Percentiles rank a stretch among this genome's conserved stretches.
These are phyloP conservation scores for Rhizophora apiculata DNA, from an alignment of 345 rosid genomes.

Conservation along the genomic window DNA sequence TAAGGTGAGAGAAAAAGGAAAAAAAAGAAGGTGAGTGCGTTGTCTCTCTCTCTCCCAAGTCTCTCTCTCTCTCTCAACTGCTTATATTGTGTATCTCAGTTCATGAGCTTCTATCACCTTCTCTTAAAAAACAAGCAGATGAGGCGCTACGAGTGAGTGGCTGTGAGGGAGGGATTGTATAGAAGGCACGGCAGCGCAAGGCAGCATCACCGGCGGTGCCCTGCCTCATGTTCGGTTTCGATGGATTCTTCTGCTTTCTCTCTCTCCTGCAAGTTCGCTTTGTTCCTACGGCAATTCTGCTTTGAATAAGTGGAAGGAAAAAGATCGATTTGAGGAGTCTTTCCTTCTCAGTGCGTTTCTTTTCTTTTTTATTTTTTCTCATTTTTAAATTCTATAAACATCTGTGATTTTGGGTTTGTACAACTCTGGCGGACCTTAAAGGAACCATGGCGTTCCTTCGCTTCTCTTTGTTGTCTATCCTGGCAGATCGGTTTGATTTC, in stretches of 20 bases:
- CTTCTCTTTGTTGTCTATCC: constrained; percentile 11
- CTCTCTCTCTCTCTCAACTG: neutral
- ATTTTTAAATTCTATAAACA: neutral
- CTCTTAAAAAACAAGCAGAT: neutral
- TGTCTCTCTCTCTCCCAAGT: neutral
- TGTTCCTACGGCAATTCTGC: constrained; percentile 44
- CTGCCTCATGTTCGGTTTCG: constrained; percentile 32
- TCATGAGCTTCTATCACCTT: constrained; percentile 19
- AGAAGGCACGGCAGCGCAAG: constrained; percentile 50
- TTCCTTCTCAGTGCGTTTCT: neutral
- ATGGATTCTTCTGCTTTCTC: constrained; percentile 30
- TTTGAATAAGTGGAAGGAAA: constrained; percentile 24
- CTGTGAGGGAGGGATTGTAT: constrained; percentile 11
- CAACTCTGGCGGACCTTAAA: constrained; percentile 32
- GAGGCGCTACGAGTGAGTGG: constrained; percentile 2
- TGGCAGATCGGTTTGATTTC: constrained; percentile 27
- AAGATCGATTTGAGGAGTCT: constrained; percentile 26
- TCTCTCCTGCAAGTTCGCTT: constrained; percentile 38
- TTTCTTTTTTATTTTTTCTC: neutral
- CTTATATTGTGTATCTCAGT: neutral
- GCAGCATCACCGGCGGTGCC: constrained; percentile 39
- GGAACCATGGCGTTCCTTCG: constrained; percentile 28
- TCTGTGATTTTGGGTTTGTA: neutral
- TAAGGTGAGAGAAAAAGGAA: constrained; percentile 22
- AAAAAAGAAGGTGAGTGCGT: constrained; percentile 1